phyloP scores from a whole-genome alignment of 2,329 filamentous ascomycete genomes.

The Cladosporium sp. region DNA sequence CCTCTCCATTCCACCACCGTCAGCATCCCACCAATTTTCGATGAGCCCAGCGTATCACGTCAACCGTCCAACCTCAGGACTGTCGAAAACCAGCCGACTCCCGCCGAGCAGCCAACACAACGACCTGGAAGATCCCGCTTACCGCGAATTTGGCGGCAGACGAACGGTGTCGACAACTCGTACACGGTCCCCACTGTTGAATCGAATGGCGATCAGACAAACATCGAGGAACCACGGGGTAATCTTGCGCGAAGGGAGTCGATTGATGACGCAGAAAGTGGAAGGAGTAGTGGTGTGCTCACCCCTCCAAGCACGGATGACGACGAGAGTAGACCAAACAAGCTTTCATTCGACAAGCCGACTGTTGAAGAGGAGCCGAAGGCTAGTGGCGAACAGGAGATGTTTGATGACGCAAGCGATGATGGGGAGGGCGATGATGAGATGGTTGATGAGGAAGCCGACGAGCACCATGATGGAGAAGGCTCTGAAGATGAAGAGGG shows the following conservation, averaged over 20 bases:
- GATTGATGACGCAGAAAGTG: conserved; percentile 6
- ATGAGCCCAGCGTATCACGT: conserved; percentile 5
- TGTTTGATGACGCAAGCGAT: conserved; percentile 14
- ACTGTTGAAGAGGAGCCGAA: background rate
- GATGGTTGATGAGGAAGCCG: conserved; percentile 15
- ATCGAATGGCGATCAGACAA: background rate
- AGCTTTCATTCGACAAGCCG: conserved; percentile 2
- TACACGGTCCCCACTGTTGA: conserved; percentile 36
- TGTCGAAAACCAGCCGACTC: background rate
- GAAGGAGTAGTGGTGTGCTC: conserved; percentile 22
- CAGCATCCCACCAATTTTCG: conserved; percentile 3
- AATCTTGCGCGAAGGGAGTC: background rate
- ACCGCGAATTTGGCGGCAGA: conserved; percentile 41
- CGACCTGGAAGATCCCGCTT: conserved; percentile 37
- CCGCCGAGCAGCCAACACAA: conserved; percentile 26
- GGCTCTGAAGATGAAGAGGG: conserved; percentile 6
- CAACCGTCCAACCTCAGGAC: background rate
- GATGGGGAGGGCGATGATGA: conserved; percentile 15
- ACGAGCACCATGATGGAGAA: conserved; percentile 15
- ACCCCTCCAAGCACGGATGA: conserved; percentile 32
- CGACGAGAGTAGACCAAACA: conserved; percentile 15
- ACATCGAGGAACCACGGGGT: background rate
- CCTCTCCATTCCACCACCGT: background rate
- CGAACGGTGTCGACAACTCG: conserved; percentile 33
- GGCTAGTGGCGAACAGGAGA: conserved; percentile 5